Base-by-base conservation (phyloP, 2,329 filamentous ascomycete species). In the Ophiosphaerella korrae region DNA sequence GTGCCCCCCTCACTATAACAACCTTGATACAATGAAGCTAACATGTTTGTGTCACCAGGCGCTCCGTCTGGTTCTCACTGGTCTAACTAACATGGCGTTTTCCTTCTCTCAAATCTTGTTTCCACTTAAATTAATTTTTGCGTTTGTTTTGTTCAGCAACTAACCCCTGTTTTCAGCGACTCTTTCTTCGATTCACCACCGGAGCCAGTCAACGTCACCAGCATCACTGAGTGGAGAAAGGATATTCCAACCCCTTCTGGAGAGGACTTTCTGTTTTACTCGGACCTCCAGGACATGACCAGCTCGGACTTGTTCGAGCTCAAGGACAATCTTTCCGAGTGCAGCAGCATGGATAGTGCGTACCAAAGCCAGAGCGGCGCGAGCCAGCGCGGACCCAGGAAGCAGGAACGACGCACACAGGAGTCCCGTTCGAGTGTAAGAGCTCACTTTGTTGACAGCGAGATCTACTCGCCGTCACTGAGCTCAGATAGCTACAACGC, bases 281-380 rank as follows among this genome's bases (percentile, higher is more conserved):
- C 70, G 57, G 67, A 72, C 5, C 59, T 68, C 53, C 64, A 64
- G 60, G 70, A 72, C 45, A 70, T 74, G 66, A 63, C 62, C 55
- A 62, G 60, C 51, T 55, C 64, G 55, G 71, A 74, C 34, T 53
- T 62, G 45, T 68, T 67, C 53, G 67, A 73, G 45, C 58, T 62
- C 36, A 73, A 73, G 64, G 71, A 73, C 45, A 70, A 66, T 52
- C 64, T 63, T 48, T 75, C 72, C 55, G 71, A 71, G 53, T 73
- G 68, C 64, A 74, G 72, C 63, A 75, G 72, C 63, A 75, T 76
- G 73, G 73, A 76, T 62, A 75, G 72, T 60, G 66, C 71, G 50
- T 75, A 76, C 52, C 69, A 74, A 47, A 75, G 73, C 60, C 71
- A 74, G 60, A 66, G 61, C 49, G 68, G 73, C 56, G 64, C 71